Conservation (phyloP, 2,329 filamentous ascomycete genomes). For the Botryotinia convoluta region DNA sequence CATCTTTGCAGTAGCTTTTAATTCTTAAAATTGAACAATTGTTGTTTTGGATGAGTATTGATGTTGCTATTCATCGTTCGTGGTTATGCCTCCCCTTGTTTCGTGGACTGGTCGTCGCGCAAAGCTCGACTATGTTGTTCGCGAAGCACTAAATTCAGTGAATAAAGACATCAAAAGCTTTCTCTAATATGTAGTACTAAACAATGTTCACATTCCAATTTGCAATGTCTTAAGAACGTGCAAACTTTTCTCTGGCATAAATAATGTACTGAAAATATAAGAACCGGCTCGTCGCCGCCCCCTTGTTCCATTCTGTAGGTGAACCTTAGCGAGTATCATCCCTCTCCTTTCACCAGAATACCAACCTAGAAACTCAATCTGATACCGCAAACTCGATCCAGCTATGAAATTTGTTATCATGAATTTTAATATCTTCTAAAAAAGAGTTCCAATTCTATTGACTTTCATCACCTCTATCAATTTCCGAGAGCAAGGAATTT, state of each 20-base stretch:
- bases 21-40: neutral
- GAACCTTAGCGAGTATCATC: neutral
- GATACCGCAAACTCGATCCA: neutral
- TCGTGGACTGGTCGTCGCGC: neutral
- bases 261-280: neutral
- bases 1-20: neutral
- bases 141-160: too few relatives aligned
- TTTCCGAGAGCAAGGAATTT: neutral
- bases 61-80: neutral
- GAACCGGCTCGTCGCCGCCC: neutral
- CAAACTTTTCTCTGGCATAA: neutral
- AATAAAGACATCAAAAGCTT: neutral
- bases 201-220: neutral
- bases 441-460: neutral
- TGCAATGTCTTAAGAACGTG: neutral
- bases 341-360: neutral
- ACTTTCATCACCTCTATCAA: neutral
- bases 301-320: neutral
- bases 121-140: neutral
- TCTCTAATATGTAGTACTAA: neutral
- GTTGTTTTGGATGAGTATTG: neutral
- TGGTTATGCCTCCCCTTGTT: neutral
- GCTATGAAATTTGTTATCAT: neutral
- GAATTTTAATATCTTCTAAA: neutral
- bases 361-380: neutral